Evolutionary conservation across 495 filamentous ascomycete species (phyloP), one percentile per base, ranked within the genome.

Genomic region (Jackrogersella multiformis): DNA sequence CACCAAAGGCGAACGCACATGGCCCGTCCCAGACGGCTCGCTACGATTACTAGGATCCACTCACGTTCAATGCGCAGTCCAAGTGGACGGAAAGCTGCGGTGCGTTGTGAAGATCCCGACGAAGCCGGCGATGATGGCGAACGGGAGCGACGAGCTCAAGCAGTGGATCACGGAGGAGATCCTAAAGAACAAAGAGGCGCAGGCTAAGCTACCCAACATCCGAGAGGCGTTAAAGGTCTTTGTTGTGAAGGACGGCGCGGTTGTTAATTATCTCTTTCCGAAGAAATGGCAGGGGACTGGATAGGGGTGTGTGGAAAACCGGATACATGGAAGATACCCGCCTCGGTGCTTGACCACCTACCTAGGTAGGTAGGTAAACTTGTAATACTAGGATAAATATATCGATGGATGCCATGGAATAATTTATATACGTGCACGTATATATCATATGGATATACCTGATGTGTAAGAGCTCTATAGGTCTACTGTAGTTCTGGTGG

Each of bases 41-140:
- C 66, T 85, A 36, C 64, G 54, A 5, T 24, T 82, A 26, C 46
- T 86, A 23, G 74, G 74, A 26, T 68, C 74, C 23, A 64, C 69
- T 30, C 77, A 60, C 42, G 76, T 77, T 55, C 71, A 46, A 0
- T 88, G 89, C 59, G 88, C 87, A 13, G 87, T 96, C 15, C 88
- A 91, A 66, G 81, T 96, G 18, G 91, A 95, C 69, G 92, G 92
- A 5, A 92, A 88, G 74, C 63, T 90, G 64, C 84, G 85, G 48
- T 88, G 89, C 61, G 85, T 82, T 9, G 80, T 88, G 15, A 82
- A 90, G 8, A 87, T 93, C 30, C 74, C 78, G 21, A 70, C 55
- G 30, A 75, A 78, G 28, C 68, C 79, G 15, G 61, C 51, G 1
- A 65, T 61, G 10, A 54, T 84, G 21, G 46, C 68, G 4, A 63